A percentile compares a stretch with the other conserved stretches of the same genome.
Evolutionary conservation across 192 early-diverging fungal genomes (phyloP).

Genomic region (Lobulomyces angularis): DNA sequence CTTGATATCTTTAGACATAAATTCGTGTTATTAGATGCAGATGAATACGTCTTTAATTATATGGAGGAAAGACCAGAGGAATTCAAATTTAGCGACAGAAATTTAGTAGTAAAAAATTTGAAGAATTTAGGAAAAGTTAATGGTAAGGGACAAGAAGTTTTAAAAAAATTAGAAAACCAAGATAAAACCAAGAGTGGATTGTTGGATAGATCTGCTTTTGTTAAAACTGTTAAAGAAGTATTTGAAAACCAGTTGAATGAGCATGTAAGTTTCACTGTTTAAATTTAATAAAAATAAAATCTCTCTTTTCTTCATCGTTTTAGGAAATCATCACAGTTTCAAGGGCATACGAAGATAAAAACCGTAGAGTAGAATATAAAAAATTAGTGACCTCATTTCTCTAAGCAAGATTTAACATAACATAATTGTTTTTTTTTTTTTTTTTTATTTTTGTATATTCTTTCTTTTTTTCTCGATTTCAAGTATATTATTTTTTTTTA

Average conservation of each 20-base stretch:
- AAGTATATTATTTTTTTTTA: no score
- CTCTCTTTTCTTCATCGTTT: background rate
- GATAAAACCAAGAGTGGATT: constrained; percentile 7
- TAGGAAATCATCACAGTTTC: constrained; percentile 44
- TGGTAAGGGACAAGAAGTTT: constrained; percentile 4
- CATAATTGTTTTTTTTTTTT: no score
- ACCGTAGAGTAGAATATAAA: constrained; percentile 9
- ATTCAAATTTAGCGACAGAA: background rate
- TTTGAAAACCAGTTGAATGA: constrained; percentile 19
- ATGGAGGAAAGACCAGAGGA: constrained; percentile 25
- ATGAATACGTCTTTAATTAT: constrained; percentile 52
- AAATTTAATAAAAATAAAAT: background rate
- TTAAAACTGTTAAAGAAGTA: constrained; percentile 19
- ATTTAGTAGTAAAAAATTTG: constrained; percentile 17
- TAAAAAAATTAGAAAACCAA: constrained; percentile 9
- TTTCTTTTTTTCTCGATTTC: no score
- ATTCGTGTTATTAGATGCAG: constrained; percentile 46
- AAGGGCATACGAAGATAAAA: constrained; percentile 30
- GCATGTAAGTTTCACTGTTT: constrained; percentile 27
- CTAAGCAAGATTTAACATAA: no score
- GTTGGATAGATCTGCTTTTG: constrained; percentile 21
- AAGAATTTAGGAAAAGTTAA: constrained; percentile 8
- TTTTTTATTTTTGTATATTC: no score
- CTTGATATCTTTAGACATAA: constrained; percentile 32
- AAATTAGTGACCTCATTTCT: no score